Evolutionary conservation across 2,329 filamentous ascomycete species (phyloP), one percentile per base, ranked within the genome.

Genomic region (Colletotrichum paranaense): DNA sequence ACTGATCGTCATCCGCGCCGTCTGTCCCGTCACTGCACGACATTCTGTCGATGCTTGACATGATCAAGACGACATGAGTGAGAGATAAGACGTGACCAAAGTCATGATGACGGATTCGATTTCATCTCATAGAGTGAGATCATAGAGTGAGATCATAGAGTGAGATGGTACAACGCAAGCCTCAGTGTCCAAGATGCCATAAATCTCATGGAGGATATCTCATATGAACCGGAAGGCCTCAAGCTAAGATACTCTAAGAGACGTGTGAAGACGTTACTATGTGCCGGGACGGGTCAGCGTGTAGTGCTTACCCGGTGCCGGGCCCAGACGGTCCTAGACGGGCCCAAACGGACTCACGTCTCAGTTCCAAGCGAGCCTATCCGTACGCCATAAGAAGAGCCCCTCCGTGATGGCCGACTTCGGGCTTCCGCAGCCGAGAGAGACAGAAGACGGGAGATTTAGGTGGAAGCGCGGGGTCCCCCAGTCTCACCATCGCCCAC

Each of bases 251-350:
- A 49, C 42, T 19, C 19, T 49, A 22, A 22, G 19, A 22, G 16
- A 6, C 7, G 11, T 35, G 32, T 35, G 32, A 35, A 35, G 32
- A 42, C 7, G 16, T 42, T 6, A 3, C 16, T 8, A 42, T 42
- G 16, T 42, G 38, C 16, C 38, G 38, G 38, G 38, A 42, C 52
- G 52, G n/a, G 12, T 5, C 59, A 5, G 22, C 58, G n/a, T 11
- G 16, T n/a, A n/a, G 16, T 30, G 59, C 38, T 63, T 30, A 63
- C 32, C 57, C 68, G 63, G 24, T 42, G 63, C 64, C 68, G 35
- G 14, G 49, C 3, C 6, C 49, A 58, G 57, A 24, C 49, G 68
- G 68, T 7, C 57, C 9, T 8, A 49, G 38, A 42, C 68, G 49
- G 19, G 28, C 3, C 5, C 58, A 58, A 49, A 24, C 35, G 68